Percentiles rank a stretch among this genome's conserved stretches.
Conservation (phyloP, 495 filamentous ascomycete genomes). For the Xylaria longipes region DNA sequence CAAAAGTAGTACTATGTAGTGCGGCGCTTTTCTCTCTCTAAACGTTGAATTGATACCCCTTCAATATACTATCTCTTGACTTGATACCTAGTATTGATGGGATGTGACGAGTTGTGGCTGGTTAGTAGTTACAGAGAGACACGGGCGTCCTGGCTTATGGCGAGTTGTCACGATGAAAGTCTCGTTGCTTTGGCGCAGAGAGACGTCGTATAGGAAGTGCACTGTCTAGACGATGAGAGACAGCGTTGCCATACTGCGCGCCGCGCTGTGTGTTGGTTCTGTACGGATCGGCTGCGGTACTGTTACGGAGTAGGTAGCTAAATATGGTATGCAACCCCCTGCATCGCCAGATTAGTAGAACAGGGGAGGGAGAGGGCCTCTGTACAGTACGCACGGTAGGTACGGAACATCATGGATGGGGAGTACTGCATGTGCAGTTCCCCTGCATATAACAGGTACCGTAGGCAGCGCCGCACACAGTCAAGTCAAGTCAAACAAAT, state of each 20-base stretch:
- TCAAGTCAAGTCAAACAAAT: too few relatives aligned
- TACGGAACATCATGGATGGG: too few relatives aligned
- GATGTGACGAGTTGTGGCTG: not conserved
- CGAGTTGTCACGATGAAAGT: not conserved
- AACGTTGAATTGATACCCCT: slow-evolving; percentile 22
- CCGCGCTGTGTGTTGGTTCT: not conserved
- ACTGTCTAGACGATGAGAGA: not conserved
- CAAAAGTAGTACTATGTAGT: not conserved
- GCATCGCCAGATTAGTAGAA: not conserved
- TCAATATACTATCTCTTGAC: not conserved
- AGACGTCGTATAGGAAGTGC: not conserved
- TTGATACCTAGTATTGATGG: not conserved
- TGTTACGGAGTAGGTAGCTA: not conserved
- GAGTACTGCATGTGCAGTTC: too few relatives aligned
- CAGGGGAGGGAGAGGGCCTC: not conserved
- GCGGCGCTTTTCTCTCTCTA: not conserved
- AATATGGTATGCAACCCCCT: not conserved
- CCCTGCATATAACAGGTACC: too few relatives aligned
- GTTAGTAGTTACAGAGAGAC: not conserved
- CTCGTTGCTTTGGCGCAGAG: not conserved
- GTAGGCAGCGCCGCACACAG: too few relatives aligned
- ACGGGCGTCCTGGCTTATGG: not conserved
- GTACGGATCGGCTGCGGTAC: too few relatives aligned
- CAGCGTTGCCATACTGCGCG: not conserved
- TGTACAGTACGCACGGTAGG: too few relatives aligned